Conservation (phyloP, 805 yeast genomes). For the Metschnikowia amazonensis region DNA sequence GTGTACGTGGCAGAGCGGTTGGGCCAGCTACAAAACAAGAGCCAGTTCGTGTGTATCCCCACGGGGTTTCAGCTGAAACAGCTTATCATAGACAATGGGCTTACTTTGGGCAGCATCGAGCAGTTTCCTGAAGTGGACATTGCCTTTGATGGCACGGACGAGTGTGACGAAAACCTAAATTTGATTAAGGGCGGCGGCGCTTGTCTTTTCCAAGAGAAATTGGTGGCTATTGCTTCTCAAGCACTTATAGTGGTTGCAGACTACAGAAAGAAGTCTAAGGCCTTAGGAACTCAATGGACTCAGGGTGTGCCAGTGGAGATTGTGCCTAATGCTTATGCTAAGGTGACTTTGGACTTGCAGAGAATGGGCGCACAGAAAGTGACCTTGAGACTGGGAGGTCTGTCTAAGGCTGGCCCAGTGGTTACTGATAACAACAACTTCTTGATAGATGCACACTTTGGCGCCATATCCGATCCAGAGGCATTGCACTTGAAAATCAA, state of each 20-base stretch:
- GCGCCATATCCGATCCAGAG: constrained; percentile 53
- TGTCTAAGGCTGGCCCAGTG: constrained; percentile 95
- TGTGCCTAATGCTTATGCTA: constrained; percentile 81
- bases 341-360: constrained; percentile 62
- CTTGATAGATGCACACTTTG: constrained; percentile 90
- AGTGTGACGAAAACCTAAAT: constrained; percentile 75
- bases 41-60: constrained; percentile 74
- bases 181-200: constrained; percentile 99
- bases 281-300: constrained; percentile 77
- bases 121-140: constrained; percentile 80
- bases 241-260: constrained; percentile 89
- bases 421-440: constrained; percentile 95
- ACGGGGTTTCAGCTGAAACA: constrained; percentile 95
- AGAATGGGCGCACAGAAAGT: constrained; percentile 62
- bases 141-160: constrained; percentile 99
- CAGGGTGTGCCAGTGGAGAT: constrained; percentile 95
- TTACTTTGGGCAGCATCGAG: constrained; percentile 75
- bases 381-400: constrained; percentile 75
- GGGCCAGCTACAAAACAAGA: constrained; percentile 59
- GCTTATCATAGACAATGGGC: constrained; percentile 76
- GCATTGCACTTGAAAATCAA: constrained; percentile 64
- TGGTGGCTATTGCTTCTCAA: constrained; percentile 78
- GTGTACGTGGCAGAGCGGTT: constrained; percentile 95
- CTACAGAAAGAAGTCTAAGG: constrained; percentile 72
- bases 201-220: constrained; percentile 91